A percentile compares a stretch with the other conserved stretches of the same genome.
phyloP scores from a whole-genome alignment of 129 eudicot species.

The Centrapalus pauciflorus region DNA sequence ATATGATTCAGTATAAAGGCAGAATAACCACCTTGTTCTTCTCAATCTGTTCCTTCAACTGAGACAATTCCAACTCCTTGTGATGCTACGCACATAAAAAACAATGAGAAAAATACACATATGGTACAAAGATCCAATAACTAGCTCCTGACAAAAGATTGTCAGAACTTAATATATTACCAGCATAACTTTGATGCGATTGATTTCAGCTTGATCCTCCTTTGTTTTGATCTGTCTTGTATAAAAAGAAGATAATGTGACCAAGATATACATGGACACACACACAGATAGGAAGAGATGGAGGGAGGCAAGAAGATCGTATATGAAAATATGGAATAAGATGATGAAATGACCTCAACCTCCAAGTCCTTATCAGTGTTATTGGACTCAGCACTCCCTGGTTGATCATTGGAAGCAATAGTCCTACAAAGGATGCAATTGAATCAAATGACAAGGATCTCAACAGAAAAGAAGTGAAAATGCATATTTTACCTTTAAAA shows the following conservation, averaged over 20 bases:
- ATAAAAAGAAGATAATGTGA: constrained; percentile 13
- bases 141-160: neutral
- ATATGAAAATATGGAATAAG: neutral
- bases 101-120: neutral
- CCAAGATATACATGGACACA: too few species aligned
- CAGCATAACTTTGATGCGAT: constrained; percentile 79
- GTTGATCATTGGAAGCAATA: constrained; percentile 29
- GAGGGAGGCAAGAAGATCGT: neutral
- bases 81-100: constrained; percentile 57
- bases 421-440: constrained; percentile 23
- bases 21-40: constrained; percentile 69
- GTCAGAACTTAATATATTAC: constrained; percentile 31
- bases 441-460: neutral
- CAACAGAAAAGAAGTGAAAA: neutral
- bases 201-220: constrained; percentile 58
- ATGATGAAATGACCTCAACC: constrained; percentile 36
- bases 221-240: constrained; percentile 32
- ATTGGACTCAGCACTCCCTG: constrained; percentile 17
- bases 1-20: neutral
- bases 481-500: neutral
- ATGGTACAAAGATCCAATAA: constrained; percentile 5
- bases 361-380: constrained; percentile 24
- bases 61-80: constrained; percentile 81
- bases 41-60: constrained; percentile 73
- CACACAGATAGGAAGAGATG: neutral